These are phyloP conservation scores for Helianthus annuus DNA, from an alignment of 129 eudicot species.

Conservation along the genomic window HanXRQr2.0-SUNRISE NC_035434.2:99680445-99680944, in stretches of 20 bases:
- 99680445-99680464: constrained; percentile 31
- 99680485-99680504: constrained; percentile 35
- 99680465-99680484: constrained; percentile 37
- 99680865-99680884: neutral
- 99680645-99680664: no score
- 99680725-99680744: constrained; percentile 52
- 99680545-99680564: neutral
- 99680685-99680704: no score
- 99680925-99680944: no score
- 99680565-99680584: no score
- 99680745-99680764: constrained; percentile 40
- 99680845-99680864: constrained; percentile 34
- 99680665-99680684: no score
- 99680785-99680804: neutral
- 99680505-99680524: constrained; percentile 33
- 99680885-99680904: no score
- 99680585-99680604: no score
- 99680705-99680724: constrained; percentile 50
- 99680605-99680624: no score
- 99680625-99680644: no score
- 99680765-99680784: constrained; percentile 6
- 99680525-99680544: neutral
- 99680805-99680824: neutral
- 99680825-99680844: neutral
- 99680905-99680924: no score